Conservation (phyloP, 2,329 filamentous ascomycete species). For the Exutisphaerella laricina region DNA sequence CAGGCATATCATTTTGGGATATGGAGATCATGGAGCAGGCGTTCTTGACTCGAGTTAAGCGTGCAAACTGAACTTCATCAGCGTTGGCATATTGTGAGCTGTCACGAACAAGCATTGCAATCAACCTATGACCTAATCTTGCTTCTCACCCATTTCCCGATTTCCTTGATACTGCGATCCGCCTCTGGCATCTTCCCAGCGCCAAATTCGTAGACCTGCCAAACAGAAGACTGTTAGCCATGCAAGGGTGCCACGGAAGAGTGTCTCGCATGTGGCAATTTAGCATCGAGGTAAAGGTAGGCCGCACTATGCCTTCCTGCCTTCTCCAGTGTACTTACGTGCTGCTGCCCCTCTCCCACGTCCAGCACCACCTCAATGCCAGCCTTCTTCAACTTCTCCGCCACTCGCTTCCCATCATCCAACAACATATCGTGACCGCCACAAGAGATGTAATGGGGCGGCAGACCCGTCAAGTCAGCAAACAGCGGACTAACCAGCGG, state of each 20-base stretch:
- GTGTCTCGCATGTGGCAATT: too few relatives aligned
- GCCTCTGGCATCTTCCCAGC: slow-evolving; percentile 27
- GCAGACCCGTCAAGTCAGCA: slow-evolving; percentile 34
- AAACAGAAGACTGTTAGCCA: too few relatives aligned
- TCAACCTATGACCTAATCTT: slow-evolving; percentile 9
- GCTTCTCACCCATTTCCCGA: slow-evolving; percentile 7
- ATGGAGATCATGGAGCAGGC: too few relatives aligned
- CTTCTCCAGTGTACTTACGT: too few relatives aligned
- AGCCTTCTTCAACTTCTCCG: slow-evolving; percentile 43
- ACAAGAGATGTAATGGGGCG: slow-evolving; percentile 48
- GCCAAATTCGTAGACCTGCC: slow-evolving; percentile 31
- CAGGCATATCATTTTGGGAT: too few relatives aligned
- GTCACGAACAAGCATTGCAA: too few relatives aligned
- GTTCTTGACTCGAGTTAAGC: too few relatives aligned
- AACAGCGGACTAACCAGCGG: slow-evolving; percentile 20
- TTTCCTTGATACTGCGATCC: slow-evolving; percentile 6
- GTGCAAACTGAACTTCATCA: too few relatives aligned
- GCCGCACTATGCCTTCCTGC: too few relatives aligned
- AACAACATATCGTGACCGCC: slow-evolving; percentile 48
- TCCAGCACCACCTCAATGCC: slow-evolving; percentile 43
- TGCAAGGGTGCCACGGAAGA: too few relatives aligned
- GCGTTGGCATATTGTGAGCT: too few relatives aligned
- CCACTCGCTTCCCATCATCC: slow-evolving; percentile 50
- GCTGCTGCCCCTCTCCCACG: slow-evolving; percentile 40
- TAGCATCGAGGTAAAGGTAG: too few relatives aligned